Conservation (phyloP, 192 early-diverging fungal genomes). For the Linnemannia hyalina region DNA sequence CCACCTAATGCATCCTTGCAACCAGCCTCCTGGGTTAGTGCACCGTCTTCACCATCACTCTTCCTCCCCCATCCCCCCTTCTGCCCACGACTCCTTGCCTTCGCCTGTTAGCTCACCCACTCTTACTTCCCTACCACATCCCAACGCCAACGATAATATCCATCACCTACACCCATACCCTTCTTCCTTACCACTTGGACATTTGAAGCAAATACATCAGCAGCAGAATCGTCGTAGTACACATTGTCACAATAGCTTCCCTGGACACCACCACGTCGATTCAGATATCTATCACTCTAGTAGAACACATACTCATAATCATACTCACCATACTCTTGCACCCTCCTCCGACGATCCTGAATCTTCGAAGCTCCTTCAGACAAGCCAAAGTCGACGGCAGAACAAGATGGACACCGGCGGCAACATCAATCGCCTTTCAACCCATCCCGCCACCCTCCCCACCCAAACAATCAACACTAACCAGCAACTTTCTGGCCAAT, state of each 20-base stretch:
- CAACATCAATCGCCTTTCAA: background rate
- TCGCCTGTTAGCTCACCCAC: background rate
- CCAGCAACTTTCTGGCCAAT: slow-evolving; percentile 23
- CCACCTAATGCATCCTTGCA: background rate
- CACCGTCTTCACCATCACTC: background rate
- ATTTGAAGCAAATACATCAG: slow-evolving; percentile 1
- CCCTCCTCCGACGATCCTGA: background rate
- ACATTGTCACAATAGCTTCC: background rate
- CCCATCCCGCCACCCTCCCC: background rate
- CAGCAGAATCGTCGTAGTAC: background rate
- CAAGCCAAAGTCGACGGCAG: background rate
- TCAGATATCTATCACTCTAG: background rate
- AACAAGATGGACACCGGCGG: background rate
- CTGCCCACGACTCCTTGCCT: background rate
- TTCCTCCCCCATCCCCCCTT: background rate
- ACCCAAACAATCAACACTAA: slow-evolving; percentile 21
- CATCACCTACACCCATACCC: background rate
- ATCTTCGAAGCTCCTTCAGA: background rate
- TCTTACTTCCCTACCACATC: background rate
- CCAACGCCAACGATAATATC: background rate
- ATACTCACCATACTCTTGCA: background rate
- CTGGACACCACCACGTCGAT: background rate
- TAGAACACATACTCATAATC: background rate
- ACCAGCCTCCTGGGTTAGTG: slow-evolving; percentile 9
- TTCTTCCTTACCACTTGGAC: background rate